phyloP scores from a whole-genome alignment of 441 rosid genomes.

The Adansonia madagascariensis region DNA sequence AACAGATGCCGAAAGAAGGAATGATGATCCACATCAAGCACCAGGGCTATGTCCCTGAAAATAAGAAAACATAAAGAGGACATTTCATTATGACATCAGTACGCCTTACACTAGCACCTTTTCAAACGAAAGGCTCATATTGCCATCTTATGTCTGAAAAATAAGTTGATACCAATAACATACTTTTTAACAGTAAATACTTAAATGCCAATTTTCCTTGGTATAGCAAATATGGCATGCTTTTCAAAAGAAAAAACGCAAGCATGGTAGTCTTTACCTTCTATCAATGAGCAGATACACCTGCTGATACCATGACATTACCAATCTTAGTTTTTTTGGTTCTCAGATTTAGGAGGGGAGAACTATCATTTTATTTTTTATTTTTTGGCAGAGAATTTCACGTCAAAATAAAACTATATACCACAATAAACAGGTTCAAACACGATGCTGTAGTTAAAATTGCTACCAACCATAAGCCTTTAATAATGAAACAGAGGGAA shows the following conservation, averaged over 20 bases:
- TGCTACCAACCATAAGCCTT: background rate
- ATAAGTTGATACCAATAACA: background rate
- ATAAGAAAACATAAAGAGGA: background rate
- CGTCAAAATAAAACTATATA: background rate
- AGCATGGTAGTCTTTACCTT: background rate
- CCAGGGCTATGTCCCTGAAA: constrained; percentile 18
- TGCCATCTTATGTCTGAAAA: background rate
- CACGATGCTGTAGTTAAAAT: background rate
- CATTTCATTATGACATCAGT: background rate
- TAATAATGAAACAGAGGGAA: constrained; percentile 9
- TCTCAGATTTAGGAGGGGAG: background rate
- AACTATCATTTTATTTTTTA: background rate
- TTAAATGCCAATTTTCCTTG: background rate
- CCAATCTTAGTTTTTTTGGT: background rate
- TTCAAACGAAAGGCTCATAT: background rate
- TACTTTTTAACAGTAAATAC: background rate
- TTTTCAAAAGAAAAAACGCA: background rate
- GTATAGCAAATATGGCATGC: background rate
- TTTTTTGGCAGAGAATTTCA: background rate
- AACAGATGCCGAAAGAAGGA: background rate
- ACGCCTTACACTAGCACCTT: background rate
- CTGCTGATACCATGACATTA: background rate
- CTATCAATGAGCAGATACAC: background rate
- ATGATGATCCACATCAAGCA: constrained; percentile 1
- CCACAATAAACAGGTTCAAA: background rate